A percentile compares a stretch with the other conserved stretches of the same genome.
Evolutionary conservation across 2,329 filamentous ascomycete species (phyloP).

Genomic region (Aureobasidium sp.): DNA sequence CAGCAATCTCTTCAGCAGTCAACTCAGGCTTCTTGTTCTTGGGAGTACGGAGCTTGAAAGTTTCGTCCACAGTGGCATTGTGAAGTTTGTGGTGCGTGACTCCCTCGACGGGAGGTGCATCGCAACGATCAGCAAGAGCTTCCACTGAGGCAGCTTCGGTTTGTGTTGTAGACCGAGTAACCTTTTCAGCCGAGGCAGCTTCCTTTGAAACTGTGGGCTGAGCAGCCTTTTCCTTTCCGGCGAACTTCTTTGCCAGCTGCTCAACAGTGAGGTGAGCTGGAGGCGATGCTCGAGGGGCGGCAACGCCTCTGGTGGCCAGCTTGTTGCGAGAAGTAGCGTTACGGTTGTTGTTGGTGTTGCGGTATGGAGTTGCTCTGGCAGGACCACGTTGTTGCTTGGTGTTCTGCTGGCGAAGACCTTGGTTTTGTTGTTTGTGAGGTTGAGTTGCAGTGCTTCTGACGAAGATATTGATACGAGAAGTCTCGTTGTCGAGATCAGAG

Average conservation of each 20-base stretch:
- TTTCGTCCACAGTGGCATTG: too few relatives aligned
- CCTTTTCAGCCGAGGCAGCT: too few relatives aligned
- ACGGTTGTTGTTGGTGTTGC: neutral
- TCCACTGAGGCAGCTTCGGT: too few relatives aligned
- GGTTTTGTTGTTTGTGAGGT: neutral
- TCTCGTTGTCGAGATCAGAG: neutral
- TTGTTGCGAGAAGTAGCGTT: neutral
- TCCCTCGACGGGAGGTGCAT: too few relatives aligned
- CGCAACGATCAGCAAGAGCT: too few relatives aligned
- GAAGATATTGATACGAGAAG: neutral
- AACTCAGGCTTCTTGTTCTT: neutral
- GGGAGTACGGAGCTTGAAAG: too few relatives aligned
- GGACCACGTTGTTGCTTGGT: neutral
- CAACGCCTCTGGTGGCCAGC: neutral
- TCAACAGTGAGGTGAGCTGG: neutral
- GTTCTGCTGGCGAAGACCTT: neutral
- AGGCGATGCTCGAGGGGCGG: neutral
- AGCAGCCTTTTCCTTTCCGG: neutral
- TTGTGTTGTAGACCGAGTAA: too few relatives aligned
- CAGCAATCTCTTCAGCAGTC: neutral
- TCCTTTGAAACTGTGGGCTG: too few relatives aligned
- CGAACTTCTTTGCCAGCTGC: neutral
- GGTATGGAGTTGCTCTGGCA: neutral
- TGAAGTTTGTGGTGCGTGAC: too few relatives aligned
- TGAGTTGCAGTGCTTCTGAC: neutral